phyloP scores from a whole-genome alignment of 768 basidiomycete species.

The Suillus bovinus region DNA sequence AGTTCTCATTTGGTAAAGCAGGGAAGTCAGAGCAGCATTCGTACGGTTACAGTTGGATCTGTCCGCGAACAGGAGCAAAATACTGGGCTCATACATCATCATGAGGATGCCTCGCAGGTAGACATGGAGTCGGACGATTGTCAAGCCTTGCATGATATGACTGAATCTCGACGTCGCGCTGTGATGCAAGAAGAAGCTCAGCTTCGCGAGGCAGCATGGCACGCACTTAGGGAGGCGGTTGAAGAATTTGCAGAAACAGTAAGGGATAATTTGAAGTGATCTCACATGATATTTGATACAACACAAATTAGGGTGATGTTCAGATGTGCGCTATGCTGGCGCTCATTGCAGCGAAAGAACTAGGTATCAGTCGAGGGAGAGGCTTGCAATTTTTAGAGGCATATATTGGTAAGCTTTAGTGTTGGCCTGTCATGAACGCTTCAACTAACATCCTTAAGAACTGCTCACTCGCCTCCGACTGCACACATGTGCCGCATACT shows the following conservation, averaged over 20 bases:
- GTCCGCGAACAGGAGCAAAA: conserved; percentile 37
- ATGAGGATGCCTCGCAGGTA: conserved; percentile 27
- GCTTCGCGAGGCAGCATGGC: conserved; percentile 57
- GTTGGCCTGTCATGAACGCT: neutral
- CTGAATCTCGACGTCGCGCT: conserved; percentile 17
- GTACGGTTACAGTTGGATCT: conserved; percentile 67
- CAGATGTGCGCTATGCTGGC: conserved; percentile 22
- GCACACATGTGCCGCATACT: no score
- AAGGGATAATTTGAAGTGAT: conserved; percentile 11
- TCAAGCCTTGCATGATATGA: conserved; percentile 29
- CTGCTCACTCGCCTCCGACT: no score
- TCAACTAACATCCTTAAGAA: neutral
- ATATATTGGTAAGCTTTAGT: no score
- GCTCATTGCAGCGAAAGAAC: no score
- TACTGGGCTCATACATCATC: conserved; percentile 19
- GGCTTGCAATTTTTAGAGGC: no score
- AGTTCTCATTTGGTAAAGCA: conserved; percentile 36
- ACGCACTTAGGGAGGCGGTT: conserved; percentile 51
- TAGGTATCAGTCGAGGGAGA: no score
- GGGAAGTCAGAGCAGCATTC: conserved; percentile 66
- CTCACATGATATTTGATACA: conserved; percentile 3
- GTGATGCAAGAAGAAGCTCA: conserved; percentile 50
- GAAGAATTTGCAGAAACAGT: conserved; percentile 69
- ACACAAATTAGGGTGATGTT: no score
- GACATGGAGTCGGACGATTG: conserved; percentile 17